Evolutionary conservation across 2,329 filamentous ascomycete genomes (phyloP).

Genomic region (Exophiala calicioides): DNA sequence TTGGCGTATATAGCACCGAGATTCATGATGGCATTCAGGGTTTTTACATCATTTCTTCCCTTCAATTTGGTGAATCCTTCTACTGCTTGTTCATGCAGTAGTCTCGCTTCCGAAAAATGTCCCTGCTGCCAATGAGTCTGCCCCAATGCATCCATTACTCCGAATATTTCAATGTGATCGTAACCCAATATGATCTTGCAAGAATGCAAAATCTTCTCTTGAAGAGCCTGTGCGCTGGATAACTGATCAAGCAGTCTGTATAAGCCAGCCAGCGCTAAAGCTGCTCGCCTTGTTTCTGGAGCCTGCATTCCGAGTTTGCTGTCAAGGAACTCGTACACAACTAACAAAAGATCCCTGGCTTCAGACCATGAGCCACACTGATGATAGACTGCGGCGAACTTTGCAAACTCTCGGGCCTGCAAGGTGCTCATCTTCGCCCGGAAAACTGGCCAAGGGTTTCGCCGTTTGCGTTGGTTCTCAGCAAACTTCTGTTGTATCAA

Average conservation of each 20-base stretch:
- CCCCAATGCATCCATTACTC: not conserved
- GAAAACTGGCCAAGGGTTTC: not conserved
- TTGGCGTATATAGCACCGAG: not conserved
- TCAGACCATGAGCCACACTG: not conserved
- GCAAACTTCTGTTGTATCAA: not conserved
- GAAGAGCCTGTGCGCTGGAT: not conserved
- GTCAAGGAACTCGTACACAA: not conserved
- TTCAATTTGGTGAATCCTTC: not conserved
- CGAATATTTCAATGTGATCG: not conserved
- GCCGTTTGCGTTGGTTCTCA: not conserved
- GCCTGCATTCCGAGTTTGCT: not conserved
- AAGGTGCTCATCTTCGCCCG: not conserved
- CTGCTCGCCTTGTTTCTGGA: not conserved
- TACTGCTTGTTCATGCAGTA: not conserved
- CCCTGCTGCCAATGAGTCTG: not conserved
- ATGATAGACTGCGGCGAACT: not conserved
- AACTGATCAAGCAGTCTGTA: not conserved
- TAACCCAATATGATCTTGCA: not conserved
- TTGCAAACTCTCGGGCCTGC: not conserved
- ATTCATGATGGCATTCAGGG: not conserved
- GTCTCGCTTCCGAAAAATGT: not conserved
- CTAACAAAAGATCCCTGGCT: not conserved
- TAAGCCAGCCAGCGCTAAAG: not conserved
- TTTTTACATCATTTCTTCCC: not conserved
- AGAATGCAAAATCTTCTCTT: not conserved